Evolutionary conservation across 257 asterid genomes (phyloP).

Genomic region (Solanum habrochaites): DNA sequence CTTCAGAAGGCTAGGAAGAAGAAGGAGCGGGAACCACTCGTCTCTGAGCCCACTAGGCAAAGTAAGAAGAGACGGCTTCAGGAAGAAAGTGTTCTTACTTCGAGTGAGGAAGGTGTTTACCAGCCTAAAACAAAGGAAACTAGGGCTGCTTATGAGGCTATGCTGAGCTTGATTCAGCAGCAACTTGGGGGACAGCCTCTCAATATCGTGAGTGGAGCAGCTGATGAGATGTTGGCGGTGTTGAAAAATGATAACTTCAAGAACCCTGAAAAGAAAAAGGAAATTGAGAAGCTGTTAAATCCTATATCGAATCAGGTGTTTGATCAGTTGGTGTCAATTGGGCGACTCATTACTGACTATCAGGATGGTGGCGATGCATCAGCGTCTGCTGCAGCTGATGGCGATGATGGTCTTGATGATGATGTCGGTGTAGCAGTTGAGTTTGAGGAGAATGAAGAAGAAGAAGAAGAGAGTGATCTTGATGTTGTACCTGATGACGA

Average conservation of each 20-base stretch:
- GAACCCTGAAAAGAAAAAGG: conserved; percentile 24
- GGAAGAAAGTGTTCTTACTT: conserved; percentile 24
- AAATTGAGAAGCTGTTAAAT: conserved; percentile 28
- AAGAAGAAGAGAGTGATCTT: conserved; percentile 32
- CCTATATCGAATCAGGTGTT: conserved; percentile 11
- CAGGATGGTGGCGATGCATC: conserved; percentile 20
- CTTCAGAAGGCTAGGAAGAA: conserved; percentile 22
- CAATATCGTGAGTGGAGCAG: conserved; percentile 31
- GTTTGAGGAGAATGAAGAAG: conserved; percentile 39
- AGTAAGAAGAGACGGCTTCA: conserved; percentile 21
- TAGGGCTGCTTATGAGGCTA: conserved; percentile 31
- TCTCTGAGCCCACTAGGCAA: conserved; percentile 15
- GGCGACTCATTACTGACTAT: conserved; percentile 20
- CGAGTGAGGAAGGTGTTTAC: conserved; percentile 26
- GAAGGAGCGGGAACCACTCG: conserved; percentile 15
- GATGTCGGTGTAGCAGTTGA: conserved; percentile 40
- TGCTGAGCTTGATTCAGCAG: conserved; percentile 26
- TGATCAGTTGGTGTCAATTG: conserved; percentile 16
- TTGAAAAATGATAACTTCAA: conserved; percentile 17
- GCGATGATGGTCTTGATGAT: conserved; percentile 22
- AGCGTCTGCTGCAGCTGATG: conserved; percentile 8
- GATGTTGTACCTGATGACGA: conserved; percentile 27
- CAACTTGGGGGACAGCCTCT: conserved; percentile 36
- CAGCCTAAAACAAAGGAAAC: conserved; percentile 34
- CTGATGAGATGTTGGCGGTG: conserved; percentile 32